Evolutionary conservation across 805 yeast genomes (phyloP).

Genomic region (Metschnikowia cerradonensis): DNA sequence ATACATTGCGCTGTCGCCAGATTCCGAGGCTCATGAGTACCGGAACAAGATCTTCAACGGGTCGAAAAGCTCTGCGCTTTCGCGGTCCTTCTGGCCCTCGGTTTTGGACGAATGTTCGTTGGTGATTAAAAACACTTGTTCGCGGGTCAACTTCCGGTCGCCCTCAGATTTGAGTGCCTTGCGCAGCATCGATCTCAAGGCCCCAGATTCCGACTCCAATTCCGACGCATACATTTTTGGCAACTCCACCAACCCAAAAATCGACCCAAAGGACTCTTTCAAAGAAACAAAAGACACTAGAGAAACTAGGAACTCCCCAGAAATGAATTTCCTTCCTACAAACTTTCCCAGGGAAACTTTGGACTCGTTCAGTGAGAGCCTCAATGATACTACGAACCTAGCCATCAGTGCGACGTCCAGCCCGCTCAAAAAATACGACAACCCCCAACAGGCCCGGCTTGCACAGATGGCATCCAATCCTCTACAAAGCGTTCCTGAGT

Average conservation of each 20-base stretch:
- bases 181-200: slow-evolving; percentile 15
- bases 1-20: slow-evolving; percentile 49
- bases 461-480: neutral
- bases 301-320: neutral
- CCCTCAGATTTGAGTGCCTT: slow-evolving; percentile 29
- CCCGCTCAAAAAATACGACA: slow-evolving; percentile 9
- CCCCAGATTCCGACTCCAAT: slow-evolving; percentile 7
- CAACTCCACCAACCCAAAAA: slow-evolving; percentile 22
- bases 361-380: neutral
- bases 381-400: slow-evolving; percentile 9
- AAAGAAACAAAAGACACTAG: neutral
- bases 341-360: neutral
- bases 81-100: slow-evolving; percentile 45
- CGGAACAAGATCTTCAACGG: slow-evolving; percentile 53
- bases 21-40: slow-evolving; percentile 35
- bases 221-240: slow-evolving; percentile 28
- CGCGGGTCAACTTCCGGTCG: slow-evolving; percentile 35
- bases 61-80: slow-evolving; percentile 24
- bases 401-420: slow-evolving; percentile 14
- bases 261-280: neutral
- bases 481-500: neutral
- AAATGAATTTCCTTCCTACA: too few relatives aligned
- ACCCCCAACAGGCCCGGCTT: neutral
- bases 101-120: slow-evolving; percentile 58
- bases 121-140: slow-evolving; percentile 48